phyloP scores from a whole-genome alignment of 2,329 filamentous ascomycete species.

The Paraphaeosphaeria minitans region DNA sequence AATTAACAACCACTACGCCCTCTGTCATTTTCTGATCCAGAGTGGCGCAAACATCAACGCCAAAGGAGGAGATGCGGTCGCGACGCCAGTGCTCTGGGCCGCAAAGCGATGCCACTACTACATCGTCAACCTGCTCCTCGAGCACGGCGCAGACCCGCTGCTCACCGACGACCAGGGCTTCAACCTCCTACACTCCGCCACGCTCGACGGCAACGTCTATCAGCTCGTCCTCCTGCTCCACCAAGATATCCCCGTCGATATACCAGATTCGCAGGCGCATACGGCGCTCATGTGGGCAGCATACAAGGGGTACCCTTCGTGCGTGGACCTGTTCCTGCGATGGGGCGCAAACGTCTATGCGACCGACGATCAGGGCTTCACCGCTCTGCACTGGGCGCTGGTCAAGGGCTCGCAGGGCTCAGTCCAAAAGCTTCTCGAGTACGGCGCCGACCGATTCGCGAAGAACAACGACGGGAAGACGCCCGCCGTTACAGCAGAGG shows the following conservation, averaged over 20 bases:
- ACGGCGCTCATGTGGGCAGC: conserved; percentile 98
- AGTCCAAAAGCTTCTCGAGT: conserved; percentile 93
- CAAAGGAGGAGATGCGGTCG: conserved; percentile 92
- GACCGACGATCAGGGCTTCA: conserved; percentile 89
- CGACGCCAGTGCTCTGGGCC: conserved; percentile 95
- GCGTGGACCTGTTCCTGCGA: conserved; percentile 87
- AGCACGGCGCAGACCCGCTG: conserved; percentile 89
- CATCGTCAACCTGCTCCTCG: conserved; percentile 87
- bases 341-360: conserved; percentile 96
- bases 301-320: conserved; percentile 93
- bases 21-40: conserved; percentile 93
- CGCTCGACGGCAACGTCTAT: conserved; percentile 94
- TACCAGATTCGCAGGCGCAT: conserved; percentile 86
- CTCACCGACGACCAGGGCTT: conserved; percentile 94
- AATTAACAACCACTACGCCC: conserved; percentile 97
- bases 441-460: conserved; percentile 90
- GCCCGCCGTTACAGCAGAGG: conserved; percentile 79
- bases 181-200: conserved; percentile 96
- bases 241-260: conserved; percentile 93
- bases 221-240: conserved; percentile 88
- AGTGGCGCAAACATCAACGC: conserved; percentile 88
- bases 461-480: conserved; percentile 91
- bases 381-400: conserved; percentile 92
- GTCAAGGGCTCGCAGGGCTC: conserved; percentile 90
- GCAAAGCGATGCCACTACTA: conserved; percentile 97